Conservation (phyloP, 306 rosid species). For the Acacia crassicarpa region DNA sequence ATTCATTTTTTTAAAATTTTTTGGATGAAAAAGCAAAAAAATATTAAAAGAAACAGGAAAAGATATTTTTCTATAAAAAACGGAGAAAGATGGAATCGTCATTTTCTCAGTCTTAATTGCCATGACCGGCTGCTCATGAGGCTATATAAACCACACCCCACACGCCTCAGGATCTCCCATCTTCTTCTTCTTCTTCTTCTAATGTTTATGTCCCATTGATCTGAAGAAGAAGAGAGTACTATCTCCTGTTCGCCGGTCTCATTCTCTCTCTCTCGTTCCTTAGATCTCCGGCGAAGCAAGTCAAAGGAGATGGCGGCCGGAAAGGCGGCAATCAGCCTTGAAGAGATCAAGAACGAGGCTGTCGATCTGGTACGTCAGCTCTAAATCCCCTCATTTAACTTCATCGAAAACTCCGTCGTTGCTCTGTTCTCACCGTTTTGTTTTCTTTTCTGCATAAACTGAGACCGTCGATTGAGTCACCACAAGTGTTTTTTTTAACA, state of each 20-base stretch:
- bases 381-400: not conserved
- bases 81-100: not conserved
- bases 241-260: not conserved
- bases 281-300: not conserved
- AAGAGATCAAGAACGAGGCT: conserved; percentile 84
- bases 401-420: not conserved
- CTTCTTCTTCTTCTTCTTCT: not conserved
- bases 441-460: not conserved
- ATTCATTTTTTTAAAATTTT: too few species aligned
- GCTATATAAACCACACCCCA: conserved; percentile 24
- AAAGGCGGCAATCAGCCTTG: conserved; percentile 51
- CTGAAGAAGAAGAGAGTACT: not conserved
- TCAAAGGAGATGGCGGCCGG: conserved; percentile 45
- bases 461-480: not conserved
- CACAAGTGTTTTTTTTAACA: not conserved
- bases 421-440: not conserved
- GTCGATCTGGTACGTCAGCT: conserved; percentile 84
- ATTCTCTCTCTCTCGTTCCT: not conserved
- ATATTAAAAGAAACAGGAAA: too few species aligned
- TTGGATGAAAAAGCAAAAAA: too few species aligned
- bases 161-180: not conserved
- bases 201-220: not conserved
- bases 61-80: too few species aligned
- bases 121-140: not conserved
- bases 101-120: not conserved